phyloP scores from a whole-genome alignment of 2,329 filamentous ascomycete genomes.

The Monosporascus sp. region DNA sequence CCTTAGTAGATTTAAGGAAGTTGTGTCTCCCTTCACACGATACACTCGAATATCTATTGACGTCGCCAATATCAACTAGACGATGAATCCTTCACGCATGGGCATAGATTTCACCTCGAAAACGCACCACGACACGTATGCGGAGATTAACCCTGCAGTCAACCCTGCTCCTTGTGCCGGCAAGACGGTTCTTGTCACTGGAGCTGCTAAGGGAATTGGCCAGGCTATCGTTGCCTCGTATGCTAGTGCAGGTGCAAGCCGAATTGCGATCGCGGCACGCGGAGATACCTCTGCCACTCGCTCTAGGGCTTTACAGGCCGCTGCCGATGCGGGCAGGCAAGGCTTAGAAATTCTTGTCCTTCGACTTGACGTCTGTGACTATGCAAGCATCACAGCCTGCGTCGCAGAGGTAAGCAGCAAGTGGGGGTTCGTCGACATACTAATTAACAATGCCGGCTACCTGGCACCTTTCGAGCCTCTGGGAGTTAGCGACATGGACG shows the following conservation, averaged over 20 bases:
- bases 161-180: conserved; percentile 31
- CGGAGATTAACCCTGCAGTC: conserved; percentile 38
- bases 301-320: conserved; percentile 30
- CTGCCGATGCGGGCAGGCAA: conserved; percentile 22
- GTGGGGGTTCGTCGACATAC: conserved; percentile 34
- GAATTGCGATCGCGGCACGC: conserved; percentile 50
- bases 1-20: too few relatives aligned
- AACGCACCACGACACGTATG: conserved; percentile 48
- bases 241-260: conserved; percentile 46
- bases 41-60: too few relatives aligned
- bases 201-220: conserved; percentile 52
- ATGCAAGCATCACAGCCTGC: conserved; percentile 27
- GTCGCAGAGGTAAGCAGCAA: conserved; percentile 17
- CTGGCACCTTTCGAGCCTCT: conserved; percentile 32
- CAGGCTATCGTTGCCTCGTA: conserved; percentile 49
- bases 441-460: conserved; percentile 41
- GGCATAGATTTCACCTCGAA: conserved; percentile 21
- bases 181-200: conserved; percentile 46
- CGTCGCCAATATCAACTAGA: too few relatives aligned
- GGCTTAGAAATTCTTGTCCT: conserved; percentile 38
- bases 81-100: not conserved
- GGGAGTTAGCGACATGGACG: conserved; percentile 32
- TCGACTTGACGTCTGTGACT: conserved; percentile 32
- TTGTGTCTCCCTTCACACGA: too few relatives aligned
- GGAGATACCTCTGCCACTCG: conserved; percentile 36